Evolutionary conservation across 257 asterid species (phyloP).

Genomic region (Petunia secreta): DNA sequence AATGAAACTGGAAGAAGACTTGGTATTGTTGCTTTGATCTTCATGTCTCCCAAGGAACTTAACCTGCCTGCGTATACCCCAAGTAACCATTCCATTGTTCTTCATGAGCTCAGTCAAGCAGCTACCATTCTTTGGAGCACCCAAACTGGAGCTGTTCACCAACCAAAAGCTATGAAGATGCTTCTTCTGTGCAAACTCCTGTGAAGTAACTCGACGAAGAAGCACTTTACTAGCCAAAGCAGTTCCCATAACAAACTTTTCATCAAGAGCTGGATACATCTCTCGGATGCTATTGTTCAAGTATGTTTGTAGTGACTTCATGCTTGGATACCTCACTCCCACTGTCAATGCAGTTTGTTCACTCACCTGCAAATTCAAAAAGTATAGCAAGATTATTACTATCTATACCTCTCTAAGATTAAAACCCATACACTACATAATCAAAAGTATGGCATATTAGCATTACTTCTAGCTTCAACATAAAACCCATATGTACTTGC

Average conservation of each 20-base stretch:
- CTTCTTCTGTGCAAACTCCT: slow-evolving; percentile 55
- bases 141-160: slow-evolving; percentile 34
- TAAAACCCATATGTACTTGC: too few relatives aligned
- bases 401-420: too few relatives aligned
- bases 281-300: slow-evolving; percentile 62
- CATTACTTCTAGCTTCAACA: too few relatives aligned
- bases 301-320: slow-evolving; percentile 63
- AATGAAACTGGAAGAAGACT: slow-evolving; percentile 55
- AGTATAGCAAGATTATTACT: not conserved
- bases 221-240: slow-evolving; percentile 68
- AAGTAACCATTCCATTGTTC: slow-evolving; percentile 65
- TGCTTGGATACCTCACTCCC: slow-evolving; percentile 74
- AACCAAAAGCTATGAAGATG: slow-evolving; percentile 66
- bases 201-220: slow-evolving; percentile 49
- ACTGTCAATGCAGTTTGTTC: slow-evolving; percentile 68
- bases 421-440: too few relatives aligned
- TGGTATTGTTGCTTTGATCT: slow-evolving; percentile 39
- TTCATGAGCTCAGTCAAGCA: slow-evolving; percentile 55
- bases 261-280: slow-evolving; percentile 82
- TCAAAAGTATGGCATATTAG: too few relatives aligned
- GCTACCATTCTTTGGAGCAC: slow-evolving; percentile 39
- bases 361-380: slow-evolving; percentile 53
- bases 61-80: slow-evolving; percentile 88
- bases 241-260: slow-evolving; percentile 76
- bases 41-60: slow-evolving; percentile 74